Percentiles rank a stretch among this genome's conserved stretches.
Conservation (phyloP, 179 eudicot species). For the Gypsophila paniculata region DNA sequence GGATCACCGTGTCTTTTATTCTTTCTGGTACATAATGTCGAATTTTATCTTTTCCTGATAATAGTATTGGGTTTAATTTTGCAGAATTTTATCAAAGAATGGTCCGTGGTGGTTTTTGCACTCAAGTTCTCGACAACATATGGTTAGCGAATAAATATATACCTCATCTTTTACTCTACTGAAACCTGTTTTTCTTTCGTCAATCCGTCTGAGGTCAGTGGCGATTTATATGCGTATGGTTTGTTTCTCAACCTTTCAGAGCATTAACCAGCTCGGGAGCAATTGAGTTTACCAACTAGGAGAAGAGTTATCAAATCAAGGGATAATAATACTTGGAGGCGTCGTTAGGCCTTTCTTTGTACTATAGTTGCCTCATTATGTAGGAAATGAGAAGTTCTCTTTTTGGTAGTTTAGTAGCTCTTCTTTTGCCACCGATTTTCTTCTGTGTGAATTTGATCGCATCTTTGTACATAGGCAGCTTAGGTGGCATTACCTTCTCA, state of each 20-base stretch:
- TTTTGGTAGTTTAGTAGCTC: slow-evolving; percentile 8
- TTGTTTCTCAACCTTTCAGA: slow-evolving; percentile 11
- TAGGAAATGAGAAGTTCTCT: slow-evolving; percentile 5
- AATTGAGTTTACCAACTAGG: not conserved
- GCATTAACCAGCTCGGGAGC: slow-evolving; percentile 1
- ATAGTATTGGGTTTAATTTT: not conserved
- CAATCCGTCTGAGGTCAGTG: not conserved
- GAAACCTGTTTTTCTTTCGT: not conserved
- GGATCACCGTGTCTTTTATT: not conserved
- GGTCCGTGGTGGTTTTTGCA: slow-evolving; percentile 99
- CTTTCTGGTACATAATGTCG: not conserved
- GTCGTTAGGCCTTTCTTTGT: not conserved
- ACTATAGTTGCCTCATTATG: not conserved
- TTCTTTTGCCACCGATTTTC: not conserved
- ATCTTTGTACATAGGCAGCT: slow-evolving; percentile 11
- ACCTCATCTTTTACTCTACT: not conserved
- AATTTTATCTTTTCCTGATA: not conserved
- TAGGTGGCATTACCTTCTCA: not conserved
- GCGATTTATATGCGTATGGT: not conserved
- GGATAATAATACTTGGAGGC: not conserved
- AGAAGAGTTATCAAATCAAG: not conserved
- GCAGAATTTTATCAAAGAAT: slow-evolving; percentile 54
- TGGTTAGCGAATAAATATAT: slow-evolving; percentile 5
- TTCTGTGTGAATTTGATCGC: not conserved
- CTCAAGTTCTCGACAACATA: slow-evolving; percentile 24